Percentiles rank a stretch among this genome's conserved stretches.
phyloP scores from a whole-genome alignment of 2,329 filamentous ascomycete genomes.

The Colletotrichum liriopes region DNA sequence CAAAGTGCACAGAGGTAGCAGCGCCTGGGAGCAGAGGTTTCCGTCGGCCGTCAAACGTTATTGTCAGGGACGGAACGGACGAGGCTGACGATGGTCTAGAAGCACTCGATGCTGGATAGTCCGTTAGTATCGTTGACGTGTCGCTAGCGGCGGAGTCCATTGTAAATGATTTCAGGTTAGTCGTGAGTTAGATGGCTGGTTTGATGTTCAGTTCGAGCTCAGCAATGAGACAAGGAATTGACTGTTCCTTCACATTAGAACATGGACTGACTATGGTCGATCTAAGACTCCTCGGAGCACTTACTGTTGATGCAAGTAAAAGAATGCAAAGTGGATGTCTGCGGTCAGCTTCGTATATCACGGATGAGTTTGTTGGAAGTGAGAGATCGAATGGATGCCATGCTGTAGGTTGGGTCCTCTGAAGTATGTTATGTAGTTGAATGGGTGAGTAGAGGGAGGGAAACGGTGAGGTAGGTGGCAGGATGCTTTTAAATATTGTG shows the following conservation, averaged over 20 bases:
- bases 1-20: conserved; percentile 31
- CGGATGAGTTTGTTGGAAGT: conserved; percentile 1
- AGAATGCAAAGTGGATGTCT: background rate
- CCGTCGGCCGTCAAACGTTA: background rate
- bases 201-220: background rate
- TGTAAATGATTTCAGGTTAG: conserved; percentile 14
- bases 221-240: background rate
- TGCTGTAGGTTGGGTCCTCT: conserved; percentile 16
- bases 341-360: conserved; percentile 25
- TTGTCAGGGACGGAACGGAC: conserved; percentile 18
- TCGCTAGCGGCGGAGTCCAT: conserved; percentile 21
- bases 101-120: conserved; percentile 48
- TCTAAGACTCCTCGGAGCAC: conserved; percentile 8
- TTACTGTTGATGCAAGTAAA: conserved; percentile 16
- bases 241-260: background rate
- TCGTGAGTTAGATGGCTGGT: background rate
- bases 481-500: conserved; percentile 29
- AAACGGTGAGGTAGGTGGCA: conserved; percentile 12
- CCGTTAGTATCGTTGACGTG: conserved; percentile 27
- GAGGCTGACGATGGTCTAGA: conserved; percentile 35
- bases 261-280: conserved; percentile 4
- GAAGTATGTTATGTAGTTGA: conserved; percentile 1
- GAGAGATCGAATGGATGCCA: conserved; percentile 6
- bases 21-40: conserved; percentile 18
- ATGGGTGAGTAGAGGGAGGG: background rate